These are phyloP conservation scores for Bombardia bombarda DNA, from an alignment of 495 filamentous ascomycete genomes.

Conservation along the genomic window DNA sequence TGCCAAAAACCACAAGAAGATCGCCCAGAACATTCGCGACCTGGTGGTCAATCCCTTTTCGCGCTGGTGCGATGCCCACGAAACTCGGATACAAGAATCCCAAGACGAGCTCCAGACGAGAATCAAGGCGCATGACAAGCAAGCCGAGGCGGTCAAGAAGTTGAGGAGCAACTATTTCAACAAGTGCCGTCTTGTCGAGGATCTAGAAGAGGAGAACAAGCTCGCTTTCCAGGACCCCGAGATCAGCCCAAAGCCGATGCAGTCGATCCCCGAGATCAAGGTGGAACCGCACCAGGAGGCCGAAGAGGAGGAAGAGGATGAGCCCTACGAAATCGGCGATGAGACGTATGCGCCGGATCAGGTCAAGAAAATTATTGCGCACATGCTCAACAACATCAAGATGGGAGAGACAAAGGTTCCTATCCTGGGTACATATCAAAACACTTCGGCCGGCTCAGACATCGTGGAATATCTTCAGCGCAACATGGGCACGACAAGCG, in stretches of 20 bases:
- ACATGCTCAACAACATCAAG: constrained; percentile 82
- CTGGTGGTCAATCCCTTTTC: constrained; percentile 89
- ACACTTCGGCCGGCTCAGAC: constrained; percentile 81
- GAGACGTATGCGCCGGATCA: constrained; percentile 74
- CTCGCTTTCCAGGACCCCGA: constrained; percentile 85
- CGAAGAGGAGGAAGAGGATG: constrained; percentile 57
- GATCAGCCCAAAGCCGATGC: constrained; percentile 38
- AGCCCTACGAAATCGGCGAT: constrained; percentile 86
- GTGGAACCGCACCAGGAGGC: constrained; percentile 39
- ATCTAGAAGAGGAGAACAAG: constrained; percentile 97
- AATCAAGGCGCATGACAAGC: constrained; percentile 88
- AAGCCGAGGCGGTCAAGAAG: constrained; percentile 83
- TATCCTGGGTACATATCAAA: constrained; percentile 89
- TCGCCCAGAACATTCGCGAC: constrained; percentile 90
- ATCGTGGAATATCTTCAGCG: constrained; percentile 93
- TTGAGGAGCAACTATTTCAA: constrained; percentile 95
- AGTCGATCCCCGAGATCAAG: constrained; percentile 50
- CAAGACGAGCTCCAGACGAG: constrained; percentile 85
- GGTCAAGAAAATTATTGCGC: constrained; percentile 77
- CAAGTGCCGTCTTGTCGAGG: constrained; percentile 92
- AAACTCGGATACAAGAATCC: constrained; percentile 79
- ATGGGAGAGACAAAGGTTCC: constrained; percentile 88
- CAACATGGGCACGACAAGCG: constrained; percentile 70
- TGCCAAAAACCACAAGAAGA: constrained; percentile 83
- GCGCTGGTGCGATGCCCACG: constrained; percentile 92